phyloP scores from a whole-genome alignment of 2,329 filamentous ascomycete species.

The Clonostachys solani region DNA sequence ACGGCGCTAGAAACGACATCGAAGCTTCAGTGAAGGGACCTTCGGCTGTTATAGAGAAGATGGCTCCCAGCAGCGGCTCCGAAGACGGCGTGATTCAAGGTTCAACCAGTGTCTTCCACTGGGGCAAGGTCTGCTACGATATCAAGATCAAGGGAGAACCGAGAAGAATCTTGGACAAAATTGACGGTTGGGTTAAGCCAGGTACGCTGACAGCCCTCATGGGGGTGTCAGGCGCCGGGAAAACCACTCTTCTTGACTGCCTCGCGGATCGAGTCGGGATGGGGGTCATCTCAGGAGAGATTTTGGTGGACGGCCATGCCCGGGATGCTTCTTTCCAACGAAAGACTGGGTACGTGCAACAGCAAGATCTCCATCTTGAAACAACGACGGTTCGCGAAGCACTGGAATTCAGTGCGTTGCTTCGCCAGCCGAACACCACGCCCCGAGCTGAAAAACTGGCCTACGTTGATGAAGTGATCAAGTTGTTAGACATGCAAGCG shows the following conservation, averaged over 20 bases:
- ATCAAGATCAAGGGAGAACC: conserved; percentile 62
- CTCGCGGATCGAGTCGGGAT: conserved; percentile 64
- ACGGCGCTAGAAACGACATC: too few species aligned
- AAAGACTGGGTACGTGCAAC: conserved; percentile 65
- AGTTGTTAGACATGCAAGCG: conserved; percentile 46
- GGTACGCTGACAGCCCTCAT: conserved; percentile 82
- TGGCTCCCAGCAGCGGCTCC: conserved; percentile 17
- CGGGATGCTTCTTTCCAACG: conserved; percentile 65
- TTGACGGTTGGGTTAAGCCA: conserved; percentile 85
- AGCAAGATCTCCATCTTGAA: conserved; percentile 43
- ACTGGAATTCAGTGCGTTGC: conserved; percentile 77
- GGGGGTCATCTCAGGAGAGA: conserved; percentile 64
- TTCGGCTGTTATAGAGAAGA: conserved; percentile 24
- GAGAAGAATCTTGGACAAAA: conserved; percentile 61
- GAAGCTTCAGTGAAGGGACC: conserved; percentile 41
- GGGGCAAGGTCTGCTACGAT: conserved; percentile 68
- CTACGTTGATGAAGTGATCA: conserved; percentile 44
- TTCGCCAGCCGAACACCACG: conserved; percentile 77
- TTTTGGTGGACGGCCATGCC: conserved; percentile 61
- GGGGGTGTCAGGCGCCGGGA: conserved; percentile 41
- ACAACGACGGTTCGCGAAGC: conserved; percentile 64
- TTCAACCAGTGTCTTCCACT: conserved; percentile 50
- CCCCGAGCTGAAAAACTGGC: conserved; percentile 72
- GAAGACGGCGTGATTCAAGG: too few species aligned
- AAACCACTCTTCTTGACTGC: conserved; percentile 58